Evolutionary conservation across 176 grass and related monocot species (phyloP), one percentile per base, ranked within the genome.

Genomic region (Carex myosuroides): DNA sequence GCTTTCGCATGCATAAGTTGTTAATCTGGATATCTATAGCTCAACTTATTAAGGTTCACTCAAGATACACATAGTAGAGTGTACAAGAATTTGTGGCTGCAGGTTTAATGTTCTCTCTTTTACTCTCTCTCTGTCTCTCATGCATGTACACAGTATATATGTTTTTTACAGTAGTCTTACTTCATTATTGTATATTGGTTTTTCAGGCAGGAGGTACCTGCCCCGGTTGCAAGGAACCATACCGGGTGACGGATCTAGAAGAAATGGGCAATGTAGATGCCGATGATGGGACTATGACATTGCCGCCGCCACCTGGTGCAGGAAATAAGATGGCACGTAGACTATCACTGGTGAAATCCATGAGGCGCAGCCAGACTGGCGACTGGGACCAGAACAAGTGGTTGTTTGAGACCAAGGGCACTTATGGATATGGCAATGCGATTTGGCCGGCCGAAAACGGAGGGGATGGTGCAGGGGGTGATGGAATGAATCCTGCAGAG

Each of bases 331-430:
- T 95, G 96, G 91, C 93, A 83, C 87, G 93, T n/a, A 86, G 89
- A 35, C 90, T 99, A 6, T 95, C 93, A 0, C 87, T 95, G 2
- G 82, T 95, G 83, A 84, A 88, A 1, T 95, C 93, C 0, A 90
- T 99, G 96, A 93, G 86, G 0, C 89, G 88, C 84, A 95, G 91
- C 81, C 96, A 99, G 85, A 99, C 96, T 2, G 85, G 89, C 8
- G 93, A 99, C 13, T 99, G 93, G 93, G 96, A 99, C 85, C 93
- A 99, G 48, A 95, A 95, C 37, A 86, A 92, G 3, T 99, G 96
- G 96, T 76, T 99, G 1, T 99, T 99, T 14, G 96, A 99, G 88
- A 99, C 96, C 1, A 99, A 99, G 62, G 96, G 96, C 0, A 99
- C 96, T 0, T 99, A 99, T 76, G 96, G 96, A 1, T 99, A 95